Base-by-base conservation (phyloP, 106 monocot species). In the Acanthochlamys bracteata region DNA sequence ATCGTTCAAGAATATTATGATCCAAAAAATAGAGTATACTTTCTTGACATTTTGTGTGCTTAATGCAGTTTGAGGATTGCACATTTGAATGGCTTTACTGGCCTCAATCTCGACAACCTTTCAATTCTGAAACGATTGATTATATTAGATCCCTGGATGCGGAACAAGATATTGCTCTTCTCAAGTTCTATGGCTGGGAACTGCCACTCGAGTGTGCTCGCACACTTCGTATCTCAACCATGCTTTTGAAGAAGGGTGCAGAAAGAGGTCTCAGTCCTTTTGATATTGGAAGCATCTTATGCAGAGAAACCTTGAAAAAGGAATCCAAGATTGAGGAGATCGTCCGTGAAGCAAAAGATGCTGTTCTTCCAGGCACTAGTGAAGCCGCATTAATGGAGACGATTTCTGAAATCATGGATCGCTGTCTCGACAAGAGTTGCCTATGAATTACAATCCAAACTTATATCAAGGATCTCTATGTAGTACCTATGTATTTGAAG, bases 211-310 rank as follows among this genome's bases (percentile, higher is more conserved):
- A 84, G 41, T 96, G 84, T 62, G 61, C 78, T 25, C 75, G 84
- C 55, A 83, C 80, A 41, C 77, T 90, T 7, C 75, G 90, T 17
- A 85, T 90, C 41, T 87, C 84, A 21, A 90, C 95, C 69, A 90
- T 96, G 90, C 86, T 96, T 24, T 66, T 96, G 74, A 90, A 96
- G 79, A 96, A 96, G 69, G 90, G 95, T 3, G 90, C 67, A 3
- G 73, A 71, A 39, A 73, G 76, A 67, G 90, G 95, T 4, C 71
- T 96, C 25, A 80, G 84, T 25, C 80, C 90, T 10, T 85, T 71
- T 59, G 66, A 77, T 23, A 96, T 96, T 9, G 95, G 95, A 45
- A 90, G 65, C 76, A 76, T 91, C 53, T 4, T 96, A 76, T 96
- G 90, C 79, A 82, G 95, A 52, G 84, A 84, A 59, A 83, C 82